Base-by-base conservation (phyloP, 148 eudicot species). In the Cornus suecica region DNA sequence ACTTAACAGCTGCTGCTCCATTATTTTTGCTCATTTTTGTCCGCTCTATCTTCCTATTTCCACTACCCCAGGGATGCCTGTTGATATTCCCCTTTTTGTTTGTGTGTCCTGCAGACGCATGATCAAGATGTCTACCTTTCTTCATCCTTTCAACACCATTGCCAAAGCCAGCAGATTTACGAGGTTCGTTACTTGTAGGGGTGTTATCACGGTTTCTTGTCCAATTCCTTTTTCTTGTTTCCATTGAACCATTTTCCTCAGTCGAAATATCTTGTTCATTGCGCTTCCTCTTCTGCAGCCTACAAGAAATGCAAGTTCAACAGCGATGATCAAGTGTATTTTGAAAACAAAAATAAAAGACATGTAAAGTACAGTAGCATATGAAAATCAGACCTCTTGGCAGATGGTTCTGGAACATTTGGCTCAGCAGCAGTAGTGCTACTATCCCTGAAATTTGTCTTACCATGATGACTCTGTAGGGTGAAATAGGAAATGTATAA, bases 381-480 rank as follows among this genome's bases (percentile, higher is more conserved):
- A 22, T 22, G 23, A 62, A 79, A 68, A 73, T 37, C 83, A 78
- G 69, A 91, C 98, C 92, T 73, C n/a, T 70, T 79, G 23, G 66
- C 30, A 31, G 83, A 70, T 68, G 77, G 56, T 74, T 85, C 84
- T 14, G 87, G 70, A 75, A 24, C 71, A 67, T 83, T 78, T 20
- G 72, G 56, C 60, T 81, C 79, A 30, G 7, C 66, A 62, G 77
- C 89, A 61, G 66, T 37, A 68, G 83, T 68, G 34, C 77, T 82
- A 30, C 68, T 74, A 68, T 87, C 94, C 80, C 80, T 83, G 26
- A 91, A 77, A 71, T 48, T 80, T 77, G 82, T 60, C 78, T 90
- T 94, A 66, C 94, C 94, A 66, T 84, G 97, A 69, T 91, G 97
- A 83, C 82, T 88, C 98, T 94, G 90, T 73, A 78, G 68, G 22